These are phyloP conservation scores for Bryum argenteum DNA, from an alignment of 225 moss, liverwort and hornwort genomes.

Conservation along the genomic window DNA sequence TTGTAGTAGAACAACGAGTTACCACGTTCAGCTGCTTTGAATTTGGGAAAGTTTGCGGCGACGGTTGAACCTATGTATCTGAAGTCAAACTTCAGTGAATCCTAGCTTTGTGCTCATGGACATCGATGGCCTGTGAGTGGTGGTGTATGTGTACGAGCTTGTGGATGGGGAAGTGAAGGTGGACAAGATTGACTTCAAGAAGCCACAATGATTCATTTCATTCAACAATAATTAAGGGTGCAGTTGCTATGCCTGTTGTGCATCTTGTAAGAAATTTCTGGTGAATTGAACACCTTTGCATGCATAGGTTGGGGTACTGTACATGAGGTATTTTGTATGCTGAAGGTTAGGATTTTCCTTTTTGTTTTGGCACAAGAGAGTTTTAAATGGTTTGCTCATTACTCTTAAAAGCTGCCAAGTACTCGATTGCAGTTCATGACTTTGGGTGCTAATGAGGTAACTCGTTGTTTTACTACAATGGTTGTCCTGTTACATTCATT, in stretches of 20 bases:
- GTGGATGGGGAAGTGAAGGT: conserved; percentile 96
- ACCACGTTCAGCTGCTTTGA: conserved; percentile 90
- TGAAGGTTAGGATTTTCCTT: no score
- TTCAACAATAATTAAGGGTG: conserved; percentile 6
- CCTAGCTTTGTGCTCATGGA: conserved; percentile 95
- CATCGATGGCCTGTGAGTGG: conserved; percentile 82
- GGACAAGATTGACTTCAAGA: conserved; percentile 93
- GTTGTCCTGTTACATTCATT: no score
- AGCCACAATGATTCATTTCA: conserved; percentile 59
- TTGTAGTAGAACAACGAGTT: no score
- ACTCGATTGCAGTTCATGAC: no score
- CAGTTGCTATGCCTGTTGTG: conserved; percentile 14
- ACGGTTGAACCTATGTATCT: conserved; percentile 85
- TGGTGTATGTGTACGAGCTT: conserved; percentile 90
- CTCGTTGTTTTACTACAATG: no score
- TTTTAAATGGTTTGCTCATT: no score
- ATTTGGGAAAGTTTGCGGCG: conserved; percentile 93
- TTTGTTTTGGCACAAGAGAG: no score
- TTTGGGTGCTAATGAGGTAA: no score
- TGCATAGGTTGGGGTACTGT: not conserved
- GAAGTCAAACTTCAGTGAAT: conserved; percentile 85
- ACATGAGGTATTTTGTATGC: no score
- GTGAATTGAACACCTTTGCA: conserved; percentile 21
- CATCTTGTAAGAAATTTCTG: conserved; percentile 30
- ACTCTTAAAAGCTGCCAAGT: no score